Percentiles rank a stretch among this genome's conserved stretches.
These are phyloP conservation scores for Canna indica DNA, from an alignment of 176 grass and related monocot genomes.

Conservation along the genomic window DNA sequence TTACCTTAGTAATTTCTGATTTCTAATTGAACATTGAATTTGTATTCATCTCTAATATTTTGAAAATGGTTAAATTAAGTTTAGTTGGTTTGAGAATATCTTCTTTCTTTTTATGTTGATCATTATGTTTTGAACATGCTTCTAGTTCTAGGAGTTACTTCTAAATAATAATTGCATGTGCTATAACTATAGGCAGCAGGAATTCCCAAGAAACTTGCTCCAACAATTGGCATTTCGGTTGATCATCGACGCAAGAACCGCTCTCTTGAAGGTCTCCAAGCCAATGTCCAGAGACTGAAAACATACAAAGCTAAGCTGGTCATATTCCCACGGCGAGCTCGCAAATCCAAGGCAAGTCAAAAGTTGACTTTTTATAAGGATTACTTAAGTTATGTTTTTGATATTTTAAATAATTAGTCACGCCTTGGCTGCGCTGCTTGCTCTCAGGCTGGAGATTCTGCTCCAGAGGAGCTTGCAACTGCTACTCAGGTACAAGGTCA, in stretches of 20 bases:
- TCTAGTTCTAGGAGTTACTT: too few species aligned
- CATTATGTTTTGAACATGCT: too few species aligned
- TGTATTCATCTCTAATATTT: too few species aligned
- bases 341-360: not conserved
- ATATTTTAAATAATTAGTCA: not conserved
- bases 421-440: not conserved
- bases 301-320: conserved; percentile 14
- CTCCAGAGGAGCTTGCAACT: not conserved
- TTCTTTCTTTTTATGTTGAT: not conserved
- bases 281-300: conserved; percentile 1
- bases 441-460: not conserved
- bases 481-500: not conserved
- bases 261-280: conserved; percentile 3
- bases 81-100: too few species aligned
- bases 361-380: not conserved
- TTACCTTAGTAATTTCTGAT: too few species aligned
- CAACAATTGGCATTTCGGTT: not conserved
- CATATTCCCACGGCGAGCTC: conserved; percentile 1
- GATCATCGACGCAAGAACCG: not conserved
- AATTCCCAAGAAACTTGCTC: conserved; percentile 9
- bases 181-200: conserved; percentile 3
- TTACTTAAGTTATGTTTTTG: not conserved
- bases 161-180: not conserved
- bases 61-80: too few species aligned
- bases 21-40: too few species aligned